phyloP scores from a whole-genome alignment of 768 basidiomycete genomes.

The Rhizopogon vulgaris region DNA sequence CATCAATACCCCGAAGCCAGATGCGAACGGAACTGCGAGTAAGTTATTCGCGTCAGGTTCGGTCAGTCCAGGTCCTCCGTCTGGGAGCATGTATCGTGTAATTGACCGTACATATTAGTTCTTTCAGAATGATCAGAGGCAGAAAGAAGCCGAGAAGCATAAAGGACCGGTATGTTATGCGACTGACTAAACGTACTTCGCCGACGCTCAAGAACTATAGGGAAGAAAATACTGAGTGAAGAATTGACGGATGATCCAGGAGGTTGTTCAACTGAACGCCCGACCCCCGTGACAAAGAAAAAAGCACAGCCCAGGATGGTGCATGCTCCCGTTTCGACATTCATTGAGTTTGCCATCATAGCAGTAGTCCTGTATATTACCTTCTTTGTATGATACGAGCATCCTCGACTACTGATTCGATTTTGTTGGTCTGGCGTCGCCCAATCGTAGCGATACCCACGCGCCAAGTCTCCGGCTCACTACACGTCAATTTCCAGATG shows the following conservation, averaged over 20 bases:
- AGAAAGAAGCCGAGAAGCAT: background rate
- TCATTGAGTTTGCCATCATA: background rate
- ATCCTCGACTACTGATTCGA: background rate
- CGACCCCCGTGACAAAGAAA: background rate
- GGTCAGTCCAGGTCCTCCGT: background rate
- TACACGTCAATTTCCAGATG: no score
- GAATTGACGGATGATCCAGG: background rate
- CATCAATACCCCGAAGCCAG: background rate
- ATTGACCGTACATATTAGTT: background rate
- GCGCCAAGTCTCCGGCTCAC: no score
- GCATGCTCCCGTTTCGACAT: background rate
- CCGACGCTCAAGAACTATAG: background rate
- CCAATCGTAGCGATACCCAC: no score
- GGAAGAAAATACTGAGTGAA: background rate
- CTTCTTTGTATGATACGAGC: background rate
- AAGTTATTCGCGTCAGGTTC: background rate
- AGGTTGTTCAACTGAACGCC: background rate
- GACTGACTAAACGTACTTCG: background rate
- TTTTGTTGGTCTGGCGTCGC: no score
- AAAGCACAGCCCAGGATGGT: background rate
- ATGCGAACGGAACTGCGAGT: background rate
- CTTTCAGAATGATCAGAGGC: background rate
- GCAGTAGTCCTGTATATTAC: no score
- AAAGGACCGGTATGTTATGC: background rate
- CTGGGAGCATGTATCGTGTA: no score